Percentiles rank a stretch among this genome's conserved stretches.
These are phyloP conservation scores for Leccinum ponderosum DNA, from an alignment of 1,284 basidiomycete genomes.

Conservation along the genomic window DNA sequence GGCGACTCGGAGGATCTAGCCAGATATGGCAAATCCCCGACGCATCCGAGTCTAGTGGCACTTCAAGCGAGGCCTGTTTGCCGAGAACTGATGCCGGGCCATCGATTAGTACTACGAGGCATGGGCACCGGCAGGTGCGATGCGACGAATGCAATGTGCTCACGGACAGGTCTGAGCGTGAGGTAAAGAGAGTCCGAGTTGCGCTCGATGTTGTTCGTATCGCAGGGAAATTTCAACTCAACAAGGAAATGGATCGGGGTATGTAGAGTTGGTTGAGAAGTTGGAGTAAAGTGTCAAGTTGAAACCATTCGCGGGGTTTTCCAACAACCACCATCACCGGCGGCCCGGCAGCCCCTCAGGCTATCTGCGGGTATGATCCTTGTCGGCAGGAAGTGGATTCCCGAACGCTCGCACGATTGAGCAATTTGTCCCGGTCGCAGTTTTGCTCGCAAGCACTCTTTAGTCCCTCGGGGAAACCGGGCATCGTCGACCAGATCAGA, in stretches of 20 bases:
- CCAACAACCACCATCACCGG: no score
- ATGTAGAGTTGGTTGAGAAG: no score
- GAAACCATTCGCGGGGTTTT: background rate
- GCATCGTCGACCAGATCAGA: background rate
- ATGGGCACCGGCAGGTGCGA: background rate
- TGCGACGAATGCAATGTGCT: background rate
- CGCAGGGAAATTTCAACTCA: background rate
- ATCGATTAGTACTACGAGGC: background rate
- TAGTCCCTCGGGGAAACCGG: background rate
- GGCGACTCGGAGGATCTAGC: no score
- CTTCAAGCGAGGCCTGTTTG: no score
- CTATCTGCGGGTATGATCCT: background rate
- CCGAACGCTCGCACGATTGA: background rate
- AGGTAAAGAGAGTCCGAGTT: background rate
- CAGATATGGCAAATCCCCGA: no score
- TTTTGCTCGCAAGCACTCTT: background rate
- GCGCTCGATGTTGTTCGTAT: background rate
- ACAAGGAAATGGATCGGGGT: background rate
- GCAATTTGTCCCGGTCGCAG: background rate
- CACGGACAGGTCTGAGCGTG: background rate
- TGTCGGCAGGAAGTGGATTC: background rate
- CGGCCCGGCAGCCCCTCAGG: background rate
- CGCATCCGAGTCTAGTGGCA: no score
- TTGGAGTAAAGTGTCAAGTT: background rate
- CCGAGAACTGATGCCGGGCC: no score